Evolutionary conservation across 495 filamentous ascomycete species (phyloP).

Genomic region (Xylaria intraflava): DNA sequence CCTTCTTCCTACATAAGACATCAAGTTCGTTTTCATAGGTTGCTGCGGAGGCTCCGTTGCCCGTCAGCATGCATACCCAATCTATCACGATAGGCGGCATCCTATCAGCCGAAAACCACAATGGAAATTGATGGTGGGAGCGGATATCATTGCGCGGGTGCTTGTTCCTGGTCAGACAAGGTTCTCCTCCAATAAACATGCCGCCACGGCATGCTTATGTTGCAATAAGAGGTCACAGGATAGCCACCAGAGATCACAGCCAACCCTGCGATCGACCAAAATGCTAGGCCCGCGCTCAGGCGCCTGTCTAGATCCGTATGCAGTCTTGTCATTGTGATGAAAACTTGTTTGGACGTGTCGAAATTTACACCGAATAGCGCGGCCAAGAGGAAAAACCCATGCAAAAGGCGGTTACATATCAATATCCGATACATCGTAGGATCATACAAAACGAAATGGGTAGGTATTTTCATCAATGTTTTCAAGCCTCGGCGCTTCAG

Average conservation of each 20-base stretch:
- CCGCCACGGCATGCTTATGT: constrained; percentile 10
- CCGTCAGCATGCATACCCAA: constrained; percentile 11
- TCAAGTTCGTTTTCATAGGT: neutral
- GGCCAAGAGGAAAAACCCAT: neutral
- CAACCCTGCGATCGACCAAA: neutral
- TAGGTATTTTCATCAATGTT: neutral
- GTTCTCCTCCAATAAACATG: constrained; percentile 6
- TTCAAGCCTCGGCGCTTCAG: neutral
- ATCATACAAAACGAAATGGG: neutral
- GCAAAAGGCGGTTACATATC: neutral
- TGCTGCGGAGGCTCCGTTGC: neutral
- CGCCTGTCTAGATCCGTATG: neutral
- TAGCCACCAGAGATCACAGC: constrained; percentile 2
- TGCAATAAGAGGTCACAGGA: constrained; percentile 8
- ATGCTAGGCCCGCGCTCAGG: neutral
- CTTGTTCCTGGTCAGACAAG: constrained; percentile 1
- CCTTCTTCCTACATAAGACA: neutral
- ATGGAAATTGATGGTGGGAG: neutral
- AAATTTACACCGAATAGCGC: neutral
- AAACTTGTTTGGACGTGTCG: neutral
- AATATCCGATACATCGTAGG: neutral
- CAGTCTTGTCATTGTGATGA: neutral
- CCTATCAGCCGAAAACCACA: constrained; percentile 8
- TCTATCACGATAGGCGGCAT: constrained; percentile 9
- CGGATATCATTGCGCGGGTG: constrained; percentile 2